Evolutionary conservation across 164 flowering plant genomes (phyloP).

Genomic region (Tetracentron sinense): DNA sequence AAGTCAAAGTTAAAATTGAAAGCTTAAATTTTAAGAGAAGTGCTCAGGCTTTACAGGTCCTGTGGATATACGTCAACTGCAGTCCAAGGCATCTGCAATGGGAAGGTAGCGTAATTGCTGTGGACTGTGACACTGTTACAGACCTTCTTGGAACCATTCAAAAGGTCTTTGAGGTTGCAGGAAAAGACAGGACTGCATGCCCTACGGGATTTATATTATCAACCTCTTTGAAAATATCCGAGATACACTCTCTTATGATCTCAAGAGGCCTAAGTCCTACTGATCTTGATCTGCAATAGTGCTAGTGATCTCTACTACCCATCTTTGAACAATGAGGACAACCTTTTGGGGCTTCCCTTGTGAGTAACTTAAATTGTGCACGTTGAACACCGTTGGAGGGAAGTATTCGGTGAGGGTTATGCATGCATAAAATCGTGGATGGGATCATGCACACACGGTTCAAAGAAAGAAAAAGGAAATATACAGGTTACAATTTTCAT

Average conservation of each 20-base stretch:
- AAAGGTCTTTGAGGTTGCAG: constrained; percentile 50
- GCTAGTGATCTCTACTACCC: constrained; percentile 94
- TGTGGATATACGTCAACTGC: too few species aligned
- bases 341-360: constrained; percentile 39
- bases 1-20: too few species aligned
- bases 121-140: constrained; percentile 45
- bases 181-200: constrained; percentile 56
- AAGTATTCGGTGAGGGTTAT: too few species aligned
- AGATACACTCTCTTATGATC: constrained; percentile 51
- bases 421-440: too few species aligned
- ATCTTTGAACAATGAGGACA: constrained; percentile 50
- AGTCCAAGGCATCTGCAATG: constrained; percentile 89
- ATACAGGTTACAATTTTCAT: too few species aligned
- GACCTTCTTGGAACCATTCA: constrained; percentile 40
- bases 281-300: constrained; percentile 90
- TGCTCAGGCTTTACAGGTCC: too few species aligned
- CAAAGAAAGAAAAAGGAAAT: too few species aligned
- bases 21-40: too few species aligned
- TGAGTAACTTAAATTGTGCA: constrained; percentile 80
- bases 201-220: constrained; percentile 74
- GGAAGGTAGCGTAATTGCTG: constrained; percentile 64
- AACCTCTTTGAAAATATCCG: constrained; percentile 73
- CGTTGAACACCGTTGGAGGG: constrained; percentile 95
- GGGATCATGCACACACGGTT: too few species aligned
- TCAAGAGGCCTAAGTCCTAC: constrained; percentile 52